These are phyloP conservation scores for Xerophyta viscosa DNA, from an alignment of 106 monocot species.

Conservation along the genomic window DNA sequence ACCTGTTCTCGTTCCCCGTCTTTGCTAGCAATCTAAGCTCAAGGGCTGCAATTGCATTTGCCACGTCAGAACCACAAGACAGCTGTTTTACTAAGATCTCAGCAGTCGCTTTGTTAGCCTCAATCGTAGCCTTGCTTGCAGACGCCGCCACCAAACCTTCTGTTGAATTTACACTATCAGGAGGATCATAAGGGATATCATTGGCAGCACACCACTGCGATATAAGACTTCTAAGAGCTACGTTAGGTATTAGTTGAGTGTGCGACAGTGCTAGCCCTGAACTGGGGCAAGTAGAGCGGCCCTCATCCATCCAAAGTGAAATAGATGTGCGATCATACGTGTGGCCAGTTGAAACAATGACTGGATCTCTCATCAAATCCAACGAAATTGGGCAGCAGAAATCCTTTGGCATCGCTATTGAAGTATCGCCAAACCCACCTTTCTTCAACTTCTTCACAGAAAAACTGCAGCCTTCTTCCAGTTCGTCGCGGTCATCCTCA, in stretches of 20 bases:
- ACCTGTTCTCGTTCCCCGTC: constrained; percentile 47
- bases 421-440: constrained; percentile 3
- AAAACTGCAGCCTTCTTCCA: constrained; percentile 6
- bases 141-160: constrained; percentile 7
- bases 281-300: constrained; percentile 41
- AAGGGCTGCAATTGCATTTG: constrained; percentile 27
- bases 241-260: constrained; percentile 27
- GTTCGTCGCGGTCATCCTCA: constrained; percentile 2
- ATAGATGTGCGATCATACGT: constrained; percentile 50
- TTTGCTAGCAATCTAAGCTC: constrained; percentile 58
- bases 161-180: constrained; percentile 12
- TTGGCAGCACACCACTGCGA: constrained; percentile 35
- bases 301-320: constrained; percentile 40
- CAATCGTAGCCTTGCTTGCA: constrained; percentile 30
- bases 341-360: constrained; percentile 39
- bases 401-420: constrained; percentile 36
- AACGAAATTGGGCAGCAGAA: constrained; percentile 58
- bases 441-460: neutral
- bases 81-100: constrained; percentile 32
- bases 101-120: constrained; percentile 42
- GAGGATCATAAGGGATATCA: constrained; percentile 25
- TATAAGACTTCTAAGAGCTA: constrained; percentile 31
- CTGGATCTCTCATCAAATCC: constrained; percentile 42
- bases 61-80: constrained; percentile 16
- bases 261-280: constrained; percentile 28